Base-by-base conservation (phyloP, 371 early-diverging fungal species). In the Actinomortierella ambigua region DNA sequence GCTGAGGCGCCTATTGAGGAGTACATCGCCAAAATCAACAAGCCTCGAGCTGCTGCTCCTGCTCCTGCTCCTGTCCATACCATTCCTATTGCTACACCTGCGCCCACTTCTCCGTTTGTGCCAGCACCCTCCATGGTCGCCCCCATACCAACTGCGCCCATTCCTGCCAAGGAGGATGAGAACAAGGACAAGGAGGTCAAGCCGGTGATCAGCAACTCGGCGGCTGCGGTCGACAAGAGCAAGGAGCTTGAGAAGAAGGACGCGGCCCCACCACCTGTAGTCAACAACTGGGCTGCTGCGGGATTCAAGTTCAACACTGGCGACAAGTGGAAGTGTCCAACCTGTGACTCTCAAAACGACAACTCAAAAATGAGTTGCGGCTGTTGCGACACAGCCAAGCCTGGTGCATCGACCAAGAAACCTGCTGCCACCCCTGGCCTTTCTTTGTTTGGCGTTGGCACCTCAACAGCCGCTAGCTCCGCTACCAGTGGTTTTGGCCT, bases 241-340 rank as follows among this genome's bases (percentile, higher is more conserved):
- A 34, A 34, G 34, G 34, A 34, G 7, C 7, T 11, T 27, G 39
- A 50, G 15, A 55, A 55, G 23, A 48, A 48, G 23, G 56, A 39
- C 2, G 48, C 48, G 3, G 48, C 48, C 1, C 3, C 48, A 1
- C 34, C 34, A 11, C 34, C 34, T 34, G 48, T 24, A 22, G 24
- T 22, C 18, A 22, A 22, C 20, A 48, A 48, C 22, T 48, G 18
- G 18, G 48, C 48, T 11, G 20, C 22, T 48, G 48, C 48, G 22
- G 40, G 51, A 15, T 56, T 67, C 34, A 61, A 61, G 54, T 22
- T 29, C 3, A 65, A 60, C 27, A 54, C 17, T 47, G 26, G 46
- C 14, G 49, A 58, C 23, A 70, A 70, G 49, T 70, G 70, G 70
- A 70, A 70, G 49, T 70, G 70, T 48, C 57, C 65, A 1, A 55